Evolutionary conservation across 805 yeast genomes (phyloP).

Genomic region (Saccharomycopsis babjevae): DNA sequence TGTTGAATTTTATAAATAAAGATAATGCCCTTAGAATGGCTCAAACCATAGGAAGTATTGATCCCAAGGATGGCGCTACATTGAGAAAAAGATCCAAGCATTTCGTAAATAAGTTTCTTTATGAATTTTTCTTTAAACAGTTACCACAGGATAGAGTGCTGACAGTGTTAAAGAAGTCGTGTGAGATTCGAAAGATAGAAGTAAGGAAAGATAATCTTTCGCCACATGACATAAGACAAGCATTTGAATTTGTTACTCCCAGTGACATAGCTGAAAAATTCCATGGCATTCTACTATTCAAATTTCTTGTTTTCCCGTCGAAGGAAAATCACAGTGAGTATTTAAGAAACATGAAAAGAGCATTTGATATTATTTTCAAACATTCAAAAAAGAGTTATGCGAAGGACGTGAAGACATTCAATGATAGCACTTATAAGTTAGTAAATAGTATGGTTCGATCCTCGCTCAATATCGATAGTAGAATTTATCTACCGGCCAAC

Average conservation of each 20-base stretch:
- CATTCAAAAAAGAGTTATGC: background rate
- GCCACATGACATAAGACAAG: background rate
- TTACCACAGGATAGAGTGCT: background rate
- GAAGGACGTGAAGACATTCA: background rate
- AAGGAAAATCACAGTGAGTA: background rate
- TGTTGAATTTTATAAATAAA: background rate
- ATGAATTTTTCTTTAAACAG: background rate
- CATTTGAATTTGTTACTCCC: background rate
- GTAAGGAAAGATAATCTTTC: background rate
- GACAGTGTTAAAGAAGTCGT: background rate
- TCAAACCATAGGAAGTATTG: background rate
- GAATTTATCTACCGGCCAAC: background rate
- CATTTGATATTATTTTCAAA: background rate
- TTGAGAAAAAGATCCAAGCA: conserved; percentile 1
- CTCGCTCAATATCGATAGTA: background rate
- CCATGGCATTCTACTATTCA: conserved; percentile 1
- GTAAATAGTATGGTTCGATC: background rate
- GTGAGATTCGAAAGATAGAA: background rate
- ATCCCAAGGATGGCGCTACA: conserved; percentile 2
- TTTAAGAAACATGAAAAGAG: background rate
- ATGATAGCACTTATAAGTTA: background rate
- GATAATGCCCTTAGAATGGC: background rate
- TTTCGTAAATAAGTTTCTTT: background rate
- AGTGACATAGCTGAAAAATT: background rate
- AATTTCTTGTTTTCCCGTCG: background rate